Evolutionary conservation across 495 filamentous ascomycete genomes (phyloP).

Genomic region (Aspergillus kassunensis): DNA sequence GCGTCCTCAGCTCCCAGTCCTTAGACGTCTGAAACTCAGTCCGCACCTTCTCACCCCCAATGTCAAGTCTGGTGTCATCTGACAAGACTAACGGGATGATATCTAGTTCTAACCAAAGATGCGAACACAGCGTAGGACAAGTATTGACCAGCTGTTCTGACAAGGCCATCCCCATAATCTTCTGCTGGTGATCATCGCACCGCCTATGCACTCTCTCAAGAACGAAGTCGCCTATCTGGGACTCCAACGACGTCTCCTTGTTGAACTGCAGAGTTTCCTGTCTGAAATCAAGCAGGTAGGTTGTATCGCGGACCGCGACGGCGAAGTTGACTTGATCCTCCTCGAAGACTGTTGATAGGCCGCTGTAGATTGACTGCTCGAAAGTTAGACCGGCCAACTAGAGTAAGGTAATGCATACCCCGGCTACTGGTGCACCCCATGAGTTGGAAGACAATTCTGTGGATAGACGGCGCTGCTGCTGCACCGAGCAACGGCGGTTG

Average conservation of each 20-base stretch:
- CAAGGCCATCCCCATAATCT: conserved; percentile 58
- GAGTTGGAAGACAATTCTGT: conserved; percentile 22
- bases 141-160: conserved; percentile 41
- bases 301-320: conserved; percentile 70
- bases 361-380: conserved; percentile 49
- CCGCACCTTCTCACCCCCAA: conserved; percentile 15
- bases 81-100: conserved; percentile 63
- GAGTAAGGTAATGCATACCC: conserved; percentile 15
- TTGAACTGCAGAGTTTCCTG: conserved; percentile 45
- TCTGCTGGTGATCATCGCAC: conserved; percentile 58
- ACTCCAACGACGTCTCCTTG: conserved; percentile 23
- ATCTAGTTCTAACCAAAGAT: conserved; percentile 78
- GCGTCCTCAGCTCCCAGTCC: conserved; percentile 49
- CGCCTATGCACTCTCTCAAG: conserved; percentile 51
- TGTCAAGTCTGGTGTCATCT: conserved; percentile 22
- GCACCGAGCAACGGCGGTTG: conserved; percentile 28
- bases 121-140: conserved; percentile 58
- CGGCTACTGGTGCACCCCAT: conserved; percentile 21
- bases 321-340: conserved; percentile 52
- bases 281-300: conserved; percentile 74
- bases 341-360: conserved; percentile 53
- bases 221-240: conserved; percentile 50
- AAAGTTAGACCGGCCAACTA: conserved; percentile 8
- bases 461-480: conserved; percentile 30
- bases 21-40: background rate